A percentile compares a stretch with the other conserved stretches of the same genome.
Evolutionary conservation across 2,329 filamentous ascomycete species (phyloP).

Genomic region (Clarireedia homoeocarpa): DNA sequence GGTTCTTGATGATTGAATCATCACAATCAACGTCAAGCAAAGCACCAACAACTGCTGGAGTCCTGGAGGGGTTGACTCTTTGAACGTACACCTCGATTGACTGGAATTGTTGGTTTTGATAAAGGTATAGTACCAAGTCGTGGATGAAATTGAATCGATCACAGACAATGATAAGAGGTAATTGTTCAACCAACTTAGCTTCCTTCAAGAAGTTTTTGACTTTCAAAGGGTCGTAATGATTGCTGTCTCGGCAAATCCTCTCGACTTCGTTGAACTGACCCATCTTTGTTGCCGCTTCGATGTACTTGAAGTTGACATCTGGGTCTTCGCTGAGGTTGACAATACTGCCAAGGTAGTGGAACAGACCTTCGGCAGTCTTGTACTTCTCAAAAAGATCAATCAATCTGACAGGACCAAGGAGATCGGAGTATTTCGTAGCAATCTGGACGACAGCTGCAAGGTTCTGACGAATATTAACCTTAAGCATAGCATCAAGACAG

Average conservation of each 20-base stretch:
- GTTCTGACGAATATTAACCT: slow-evolving; percentile 93
- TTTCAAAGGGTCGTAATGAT: slow-evolving; percentile 45
- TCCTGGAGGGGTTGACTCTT: slow-evolving; percentile 84
- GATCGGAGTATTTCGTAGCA: slow-evolving; percentile 94
- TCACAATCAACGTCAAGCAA: slow-evolving; percentile 96
- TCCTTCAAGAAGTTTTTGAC: slow-evolving; percentile 99
- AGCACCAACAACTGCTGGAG: slow-evolving; percentile 87
- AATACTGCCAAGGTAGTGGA: slow-evolving; percentile 96
- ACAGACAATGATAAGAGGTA: slow-evolving; percentile 96
- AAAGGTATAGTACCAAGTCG: slow-evolving; percentile 90
- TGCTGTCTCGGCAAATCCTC: slow-evolving; percentile 92
- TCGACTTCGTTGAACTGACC: slow-evolving; percentile 93
- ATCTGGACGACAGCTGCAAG: slow-evolving; percentile 91
- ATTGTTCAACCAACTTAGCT: slow-evolving; percentile 81
- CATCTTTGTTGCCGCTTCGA: slow-evolving; percentile 92
- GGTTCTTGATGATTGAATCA: slow-evolving; percentile 88
- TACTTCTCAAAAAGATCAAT: slow-evolving; percentile 97
- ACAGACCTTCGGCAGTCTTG: slow-evolving; percentile 91
- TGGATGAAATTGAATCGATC: slow-evolving; percentile 99
- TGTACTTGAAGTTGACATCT: slow-evolving; percentile 99
- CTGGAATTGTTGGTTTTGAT: slow-evolving; percentile 98
- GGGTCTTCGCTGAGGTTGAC: slow-evolving; percentile 94
- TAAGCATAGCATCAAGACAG: slow-evolving; percentile 93
- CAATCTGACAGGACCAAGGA: slow-evolving; percentile 77
- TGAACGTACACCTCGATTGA: slow-evolving; percentile 98